Percentiles rank a stretch among this genome's conserved stretches.
Conservation (phyloP, 2,329 filamentous ascomycete species). For the Cadophora luteo-olivacea region DNA sequence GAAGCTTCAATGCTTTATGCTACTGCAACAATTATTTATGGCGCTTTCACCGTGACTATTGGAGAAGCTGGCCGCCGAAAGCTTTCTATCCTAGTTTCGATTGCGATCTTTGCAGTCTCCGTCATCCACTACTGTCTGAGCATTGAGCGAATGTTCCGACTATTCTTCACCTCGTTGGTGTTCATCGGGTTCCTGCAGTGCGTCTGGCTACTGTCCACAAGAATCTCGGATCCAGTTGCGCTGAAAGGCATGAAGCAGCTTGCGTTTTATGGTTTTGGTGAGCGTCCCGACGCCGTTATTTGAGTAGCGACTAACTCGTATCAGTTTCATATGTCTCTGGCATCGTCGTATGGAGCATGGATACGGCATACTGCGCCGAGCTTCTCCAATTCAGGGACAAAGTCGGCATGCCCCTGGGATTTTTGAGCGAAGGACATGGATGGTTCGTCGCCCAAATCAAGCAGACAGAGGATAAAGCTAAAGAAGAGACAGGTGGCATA, state of each 20-base stretch:
- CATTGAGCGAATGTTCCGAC: conserved; percentile 11
- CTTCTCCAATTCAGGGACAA: conserved; percentile 19
- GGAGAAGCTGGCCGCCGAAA: background rate
- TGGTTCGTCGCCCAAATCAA: conserved; percentile 16
- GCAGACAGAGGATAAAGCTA: background rate
- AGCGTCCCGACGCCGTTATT: background rate
- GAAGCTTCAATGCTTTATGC: conserved; percentile 28
- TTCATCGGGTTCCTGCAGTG: conserved; percentile 19
- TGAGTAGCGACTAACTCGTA: background rate
- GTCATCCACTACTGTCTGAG: conserved; percentile 14
- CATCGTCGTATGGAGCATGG: conserved; percentile 23
- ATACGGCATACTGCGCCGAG: conserved; percentile 22
- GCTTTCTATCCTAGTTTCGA: background rate
- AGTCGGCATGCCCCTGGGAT: conserved; percentile 28
- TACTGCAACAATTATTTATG: conserved; percentile 26
- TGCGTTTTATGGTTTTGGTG: conserved; percentile 25
- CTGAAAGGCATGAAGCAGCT: conserved; percentile 18
- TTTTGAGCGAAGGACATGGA: conserved; percentile 27
- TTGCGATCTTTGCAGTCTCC: background rate
- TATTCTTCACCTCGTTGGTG: conserved; percentile 20
- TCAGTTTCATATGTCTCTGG: conserved; percentile 22
- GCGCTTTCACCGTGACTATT: conserved; percentile 22
- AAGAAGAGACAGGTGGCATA: conserved; percentile 23
- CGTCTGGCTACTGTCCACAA: conserved; percentile 16
- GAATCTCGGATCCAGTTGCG: conserved; percentile 14